Conservation (phyloP, 2,329 filamentous ascomycete species). For the Leptographium galeiforme region DNA sequence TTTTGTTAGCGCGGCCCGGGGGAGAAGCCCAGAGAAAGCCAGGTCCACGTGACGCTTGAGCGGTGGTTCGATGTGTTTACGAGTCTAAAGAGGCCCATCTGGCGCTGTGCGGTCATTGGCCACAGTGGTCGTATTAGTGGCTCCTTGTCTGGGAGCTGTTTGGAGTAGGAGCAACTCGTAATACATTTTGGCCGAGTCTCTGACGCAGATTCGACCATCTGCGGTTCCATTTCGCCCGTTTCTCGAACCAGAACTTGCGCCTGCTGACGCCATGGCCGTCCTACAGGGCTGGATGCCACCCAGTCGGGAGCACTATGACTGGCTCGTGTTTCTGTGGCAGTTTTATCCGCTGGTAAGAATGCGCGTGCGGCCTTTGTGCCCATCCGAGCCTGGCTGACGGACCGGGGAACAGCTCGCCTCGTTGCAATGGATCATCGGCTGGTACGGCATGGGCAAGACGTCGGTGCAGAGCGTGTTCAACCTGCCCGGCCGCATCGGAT, state of each 20-base stretch:
- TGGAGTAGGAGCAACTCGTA: too few relatives aligned
- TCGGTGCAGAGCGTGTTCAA: conserved; percentile 64
- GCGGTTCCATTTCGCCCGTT: too few relatives aligned
- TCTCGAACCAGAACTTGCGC: too few relatives aligned
- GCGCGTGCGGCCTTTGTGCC: background rate
- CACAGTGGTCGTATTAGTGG: too few relatives aligned
- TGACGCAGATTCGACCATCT: too few relatives aligned
- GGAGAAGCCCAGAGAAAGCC: background rate
- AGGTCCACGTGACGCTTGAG: background rate
- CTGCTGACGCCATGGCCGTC: conserved; percentile 25
- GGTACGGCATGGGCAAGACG: conserved; percentile 89
- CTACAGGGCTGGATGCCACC: conserved; percentile 44
- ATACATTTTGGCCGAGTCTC: too few relatives aligned
- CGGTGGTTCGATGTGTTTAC: too few relatives aligned
- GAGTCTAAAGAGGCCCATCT: too few relatives aligned
- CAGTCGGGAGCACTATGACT: conserved; percentile 42
- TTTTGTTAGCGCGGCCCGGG: background rate
- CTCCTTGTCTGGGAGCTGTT: too few relatives aligned
- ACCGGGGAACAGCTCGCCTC: conserved; percentile 44
- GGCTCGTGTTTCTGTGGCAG: conserved; percentile 37
- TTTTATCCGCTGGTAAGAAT: conserved; percentile 36
- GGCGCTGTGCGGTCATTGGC: too few relatives aligned
- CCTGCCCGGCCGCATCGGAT: conserved; percentile 75
- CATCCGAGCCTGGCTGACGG: too few relatives aligned
- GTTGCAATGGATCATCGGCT: conserved; percentile 62